Conservation (phyloP, 768 basidiomycete genomes). For the Tremella mesenterica region DNA sequence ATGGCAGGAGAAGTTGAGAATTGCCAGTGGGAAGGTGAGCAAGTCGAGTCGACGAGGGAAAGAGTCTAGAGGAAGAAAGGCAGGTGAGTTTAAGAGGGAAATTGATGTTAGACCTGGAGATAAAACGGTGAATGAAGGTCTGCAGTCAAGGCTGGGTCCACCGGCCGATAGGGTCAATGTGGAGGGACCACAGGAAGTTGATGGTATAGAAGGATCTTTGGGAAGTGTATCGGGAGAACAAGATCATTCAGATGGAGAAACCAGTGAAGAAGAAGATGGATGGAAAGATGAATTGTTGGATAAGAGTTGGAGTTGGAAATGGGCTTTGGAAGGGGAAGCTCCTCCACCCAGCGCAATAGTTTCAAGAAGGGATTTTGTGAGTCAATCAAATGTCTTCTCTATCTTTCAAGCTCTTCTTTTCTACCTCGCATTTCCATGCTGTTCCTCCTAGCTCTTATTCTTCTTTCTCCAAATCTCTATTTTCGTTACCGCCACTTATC, state of each 20-base stretch:
- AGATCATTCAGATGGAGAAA: background rate
- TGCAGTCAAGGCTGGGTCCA: too few species aligned
- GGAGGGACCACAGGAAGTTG: constrained; percentile 8
- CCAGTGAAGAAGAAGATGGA: background rate
- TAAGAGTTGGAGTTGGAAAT: constrained; percentile 70
- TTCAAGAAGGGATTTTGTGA: constrained; percentile 68
- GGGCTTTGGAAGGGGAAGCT: constrained; percentile 72
- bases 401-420: too few species aligned
- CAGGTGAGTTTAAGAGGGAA: too few species aligned
- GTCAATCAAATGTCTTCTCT: constrained; percentile 10
- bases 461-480: too few species aligned
- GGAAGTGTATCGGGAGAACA: background rate
- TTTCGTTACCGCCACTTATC: background rate
- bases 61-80: constrained; percentile 20
- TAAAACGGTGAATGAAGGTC: too few species aligned
- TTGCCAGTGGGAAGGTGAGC: constrained; percentile 50
- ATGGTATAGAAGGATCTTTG: constrained; percentile 9
- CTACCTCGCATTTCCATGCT: too few species aligned
- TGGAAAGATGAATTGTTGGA: constrained; percentile 39
- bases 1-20: constrained; percentile 64
- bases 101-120: too few species aligned
- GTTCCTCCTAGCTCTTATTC: too few species aligned
- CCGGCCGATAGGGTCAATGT: background rate
- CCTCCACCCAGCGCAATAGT: constrained; percentile 90
- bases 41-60: constrained; percentile 23